Evolutionary conservation across 1,284 basidiomycete genomes (phyloP).

Genomic region (Ustilago shanxiensis): DNA sequence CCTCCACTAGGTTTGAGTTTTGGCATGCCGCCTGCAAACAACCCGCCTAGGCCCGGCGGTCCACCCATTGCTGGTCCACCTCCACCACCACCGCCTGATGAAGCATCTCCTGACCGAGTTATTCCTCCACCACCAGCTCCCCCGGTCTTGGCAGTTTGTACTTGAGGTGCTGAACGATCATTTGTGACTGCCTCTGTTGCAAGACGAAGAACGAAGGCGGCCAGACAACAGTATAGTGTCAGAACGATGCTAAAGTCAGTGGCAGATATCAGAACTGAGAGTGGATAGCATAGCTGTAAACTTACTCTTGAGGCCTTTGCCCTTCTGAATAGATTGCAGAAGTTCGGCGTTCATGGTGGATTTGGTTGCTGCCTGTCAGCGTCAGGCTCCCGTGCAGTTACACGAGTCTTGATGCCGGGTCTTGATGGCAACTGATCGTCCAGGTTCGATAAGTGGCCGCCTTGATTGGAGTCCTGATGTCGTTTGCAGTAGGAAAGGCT

Average conservation of each 20-base stretch:
- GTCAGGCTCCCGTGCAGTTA: background rate
- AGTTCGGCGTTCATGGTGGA: constrained; percentile 49
- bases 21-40: constrained; percentile 91
- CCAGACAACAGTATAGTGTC: background rate
- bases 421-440: background rate
- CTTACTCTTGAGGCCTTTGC: constrained; percentile 54
- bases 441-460: background rate
- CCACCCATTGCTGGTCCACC: constrained; percentile 70
- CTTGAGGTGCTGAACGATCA: constrained; percentile 81
- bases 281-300: background rate
- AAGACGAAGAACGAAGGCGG: background rate
- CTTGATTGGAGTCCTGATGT: background rate
- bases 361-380: constrained; percentile 1
- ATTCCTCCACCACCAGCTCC: constrained; percentile 62
- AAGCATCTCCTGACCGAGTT: constrained; percentile 32
- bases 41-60: constrained; percentile 80
- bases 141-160: constrained; percentile 72
- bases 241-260: background rate
- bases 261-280: too few relatives aligned
- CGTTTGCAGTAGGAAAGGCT: background rate
- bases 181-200: constrained; percentile 77
- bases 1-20: constrained; percentile 76
- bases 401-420: background rate
- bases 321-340: constrained; percentile 43
- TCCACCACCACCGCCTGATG: constrained; percentile 67